Percentiles rank a stretch among this genome's conserved stretches.
phyloP scores from a whole-genome alignment of 1,284 basidiomycete species.

The Singerocomus rubriflavus region DNA sequence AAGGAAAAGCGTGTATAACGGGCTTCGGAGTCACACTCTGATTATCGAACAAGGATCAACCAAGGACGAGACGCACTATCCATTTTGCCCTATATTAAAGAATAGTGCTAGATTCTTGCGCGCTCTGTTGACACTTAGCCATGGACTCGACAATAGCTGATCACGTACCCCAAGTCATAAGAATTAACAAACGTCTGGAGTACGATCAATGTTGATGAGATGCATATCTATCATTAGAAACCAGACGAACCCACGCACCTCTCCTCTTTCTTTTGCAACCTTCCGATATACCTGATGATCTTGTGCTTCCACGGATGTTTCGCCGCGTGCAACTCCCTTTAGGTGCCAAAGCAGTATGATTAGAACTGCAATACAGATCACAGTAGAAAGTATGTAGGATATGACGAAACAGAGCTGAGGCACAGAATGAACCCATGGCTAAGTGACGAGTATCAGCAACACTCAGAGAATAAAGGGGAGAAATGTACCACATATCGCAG shows the following conservation, averaged over 20 bases:
- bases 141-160: neutral
- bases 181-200: conserved; percentile 80
- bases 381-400: conserved; percentile 72
- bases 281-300: conserved; percentile 82
- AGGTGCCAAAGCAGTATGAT: conserved; percentile 84
- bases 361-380: conserved; percentile 76
- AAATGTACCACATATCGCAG: conserved; percentile 42
- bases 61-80: conserved; percentile 61
- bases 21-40: conserved; percentile 41
- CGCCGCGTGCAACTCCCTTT: conserved; percentile 71
- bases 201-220: neutral
- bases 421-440: conserved; percentile 62
- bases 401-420: conserved; percentile 74
- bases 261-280: conserved; percentile 65
- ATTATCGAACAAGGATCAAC: neutral
- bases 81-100: conserved; percentile 81
- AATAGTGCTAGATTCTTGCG: conserved; percentile 77
- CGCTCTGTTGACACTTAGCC: conserved; percentile 35
- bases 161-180: conserved; percentile 78
- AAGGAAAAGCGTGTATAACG: conserved; percentile 73
- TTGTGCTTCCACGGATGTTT: conserved; percentile 89
- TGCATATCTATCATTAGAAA: neutral
- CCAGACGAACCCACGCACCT: conserved; percentile 43
- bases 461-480: conserved; percentile 1
- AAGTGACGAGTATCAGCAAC: conserved; percentile 4